Conservation (phyloP, 176 grass and related monocot species). For the Eremochloa ophiuroides region DNA sequence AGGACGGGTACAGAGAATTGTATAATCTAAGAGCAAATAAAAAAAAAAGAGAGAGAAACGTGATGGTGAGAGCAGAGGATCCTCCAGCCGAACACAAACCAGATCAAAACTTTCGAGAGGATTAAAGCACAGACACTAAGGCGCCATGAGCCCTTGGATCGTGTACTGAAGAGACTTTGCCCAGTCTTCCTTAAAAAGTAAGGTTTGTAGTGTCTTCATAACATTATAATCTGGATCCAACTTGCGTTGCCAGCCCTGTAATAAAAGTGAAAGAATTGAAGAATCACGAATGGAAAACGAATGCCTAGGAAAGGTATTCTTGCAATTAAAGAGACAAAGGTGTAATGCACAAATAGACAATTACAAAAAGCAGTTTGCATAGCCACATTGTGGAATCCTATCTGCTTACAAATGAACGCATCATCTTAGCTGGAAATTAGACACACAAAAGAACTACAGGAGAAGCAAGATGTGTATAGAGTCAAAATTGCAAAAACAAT, state of each 20-base stretch:
- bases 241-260: constrained; percentile 96
- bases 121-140: constrained; percentile 31
- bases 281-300: not conserved
- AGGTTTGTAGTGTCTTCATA: constrained; percentile 80
- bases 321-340: not conserved
- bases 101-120: constrained; percentile 41
- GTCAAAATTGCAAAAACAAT: constrained; percentile 2
- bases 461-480: constrained; percentile 7
- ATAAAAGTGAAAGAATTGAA: constrained; percentile 5
- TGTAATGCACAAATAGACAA: not conserved
- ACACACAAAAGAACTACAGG: not conserved
- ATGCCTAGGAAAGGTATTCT: not conserved
- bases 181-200: constrained; percentile 95
- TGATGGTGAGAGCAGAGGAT: constrained; percentile 5
- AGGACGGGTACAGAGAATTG: constrained; percentile 11
- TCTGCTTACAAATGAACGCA: not conserved
- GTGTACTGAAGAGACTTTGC: constrained; percentile 85
- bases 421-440: not conserved
- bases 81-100: constrained; percentile 13
- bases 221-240: constrained; percentile 96
- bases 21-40: constrained; percentile 9
- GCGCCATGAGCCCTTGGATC: constrained; percentile 88
- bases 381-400: not conserved
- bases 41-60: constrained; percentile 19
- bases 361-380: not conserved